These are phyloP conservation scores for Penicillium coffeae DNA, from an alignment of 495 filamentous ascomycete genomes.

Conservation along the genomic window DNA sequence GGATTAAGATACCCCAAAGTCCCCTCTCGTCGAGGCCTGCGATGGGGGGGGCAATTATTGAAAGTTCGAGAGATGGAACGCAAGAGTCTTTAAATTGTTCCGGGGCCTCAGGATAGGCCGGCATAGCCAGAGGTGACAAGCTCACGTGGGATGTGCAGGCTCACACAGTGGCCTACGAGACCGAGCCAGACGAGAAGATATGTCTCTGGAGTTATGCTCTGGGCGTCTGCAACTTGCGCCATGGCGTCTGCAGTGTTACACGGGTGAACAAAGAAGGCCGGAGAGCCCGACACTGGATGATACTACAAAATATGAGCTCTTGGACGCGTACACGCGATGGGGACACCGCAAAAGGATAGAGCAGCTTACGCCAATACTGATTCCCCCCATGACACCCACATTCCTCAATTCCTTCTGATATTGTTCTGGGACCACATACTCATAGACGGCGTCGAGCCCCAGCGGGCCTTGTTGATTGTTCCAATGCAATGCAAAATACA, in stretches of 20 bases:
- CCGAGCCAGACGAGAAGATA: conserved; percentile 83
- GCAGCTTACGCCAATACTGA: conserved; percentile 69
- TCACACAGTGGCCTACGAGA: conserved; percentile 67
- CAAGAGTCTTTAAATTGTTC: neutral
- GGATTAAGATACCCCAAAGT: conserved; percentile 28
- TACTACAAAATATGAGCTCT: conserved; percentile 56
- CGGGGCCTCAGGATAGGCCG: conserved; percentile 15
- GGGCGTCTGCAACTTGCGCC: conserved; percentile 41
- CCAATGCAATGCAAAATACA: conserved; percentile 55
- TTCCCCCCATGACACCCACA: conserved; percentile 66
- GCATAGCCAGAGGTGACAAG: conserved; percentile 29
- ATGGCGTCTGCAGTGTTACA: conserved; percentile 82
- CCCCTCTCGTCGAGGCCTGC: neutral
- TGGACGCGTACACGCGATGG: conserved; percentile 1
- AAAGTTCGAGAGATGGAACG: neutral
- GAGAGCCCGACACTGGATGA: conserved; percentile 70
- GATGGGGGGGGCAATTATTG: neutral
- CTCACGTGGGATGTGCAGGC: conserved; percentile 62
- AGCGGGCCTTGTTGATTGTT: conserved; percentile 55
- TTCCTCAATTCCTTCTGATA: conserved; percentile 53
- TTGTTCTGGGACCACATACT: conserved; percentile 61
- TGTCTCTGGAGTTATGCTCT: conserved; percentile 51
- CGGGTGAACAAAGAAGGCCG: conserved; percentile 79
- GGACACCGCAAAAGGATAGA: conserved; percentile 2
- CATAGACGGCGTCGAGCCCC: conserved; percentile 66